Base-by-base conservation (phyloP, 75 land plant genomes). In the Azolla pinnata region DNA sequence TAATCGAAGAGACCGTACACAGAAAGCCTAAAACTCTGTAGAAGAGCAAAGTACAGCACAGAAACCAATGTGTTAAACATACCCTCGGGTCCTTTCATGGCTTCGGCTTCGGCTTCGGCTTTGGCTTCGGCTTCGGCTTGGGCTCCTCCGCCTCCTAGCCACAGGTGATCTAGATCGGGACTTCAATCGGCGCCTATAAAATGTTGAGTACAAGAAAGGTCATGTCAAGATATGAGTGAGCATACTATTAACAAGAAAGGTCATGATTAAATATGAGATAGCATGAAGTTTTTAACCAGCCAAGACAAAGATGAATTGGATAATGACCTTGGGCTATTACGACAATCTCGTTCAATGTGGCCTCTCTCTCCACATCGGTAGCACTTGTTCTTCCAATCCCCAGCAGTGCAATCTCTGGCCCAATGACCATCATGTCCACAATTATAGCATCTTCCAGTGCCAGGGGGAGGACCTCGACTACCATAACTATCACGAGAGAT, bases 371-470 rank as follows among this genome's bases (percentile, higher is more conserved):
- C 96, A 68, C 96, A 89, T 0, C 87, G 86, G 31, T 89, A 89
- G 56, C 96, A 89, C 66, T 86, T 89, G 57, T 89, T 83, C 59
- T 87, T 83, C 96, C 96, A 89, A 60, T 89, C 96, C 20, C 96
- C 96, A 4, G 87, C 90, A 61, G 83, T 86, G 67, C 96, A 90
- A 60, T 90, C 96, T 57, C 96, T 64, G 54, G 96, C 96, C 96
- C 96, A 90, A 42, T 90, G 96, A 14, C 96, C 96, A 70, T 90
- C 96, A 65, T 83, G 42, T 4, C 96, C 96, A 72, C 96, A 90
- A 56, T 90, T 90, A 63, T 87, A 90, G 68, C 96, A 90, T 31
- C 96, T 75, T 1, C 96, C 96, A 56, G 96, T 78, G 2, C 96
- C 96, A 33, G 96, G 96, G 12, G 96, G 81, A 1, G 96, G 87